Evolutionary conservation across 768 basidiomycete species (phyloP), one percentile per base, ranked within the genome.

Genomic region (Glaciozyma antarctica): DNA sequence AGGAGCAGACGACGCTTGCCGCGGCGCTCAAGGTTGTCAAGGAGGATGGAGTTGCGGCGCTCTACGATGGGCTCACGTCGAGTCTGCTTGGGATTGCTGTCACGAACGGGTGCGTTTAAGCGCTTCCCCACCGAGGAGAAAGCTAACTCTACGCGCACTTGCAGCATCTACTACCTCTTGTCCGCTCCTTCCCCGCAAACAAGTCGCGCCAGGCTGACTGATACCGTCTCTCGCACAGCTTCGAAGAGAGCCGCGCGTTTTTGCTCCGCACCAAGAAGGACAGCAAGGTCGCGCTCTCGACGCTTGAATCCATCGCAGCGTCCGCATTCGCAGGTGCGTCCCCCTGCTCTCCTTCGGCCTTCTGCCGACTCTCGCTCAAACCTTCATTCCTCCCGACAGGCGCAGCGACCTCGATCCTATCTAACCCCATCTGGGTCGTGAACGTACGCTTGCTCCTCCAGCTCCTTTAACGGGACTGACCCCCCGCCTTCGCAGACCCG

Each of bases 381-480:
- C 5, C n/a, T 22, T 52, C 51, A 5, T 10, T 7, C n/a, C 2
- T 12, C 22, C 30, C 17, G 7, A 43, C 61, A 90, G 93, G 92
- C 47, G 87, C 87, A 51, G 88, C 88, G 16, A 95, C 94, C 5
- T 88, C 90, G 5, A 77, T 94, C 68, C 81, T 89, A 68, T 88
- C 85, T 75, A 97, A 98, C 77, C 94, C 94, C 4, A 87, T 98
- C 66, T 99, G 95, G 95, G 91, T 95, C 56, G 81, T 98, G 26
- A 92, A 98, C 91, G 90, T 8, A 9, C 19, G 63, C 58, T 61
- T 48, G 32, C 28, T 60, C 52, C 41, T n/a, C 47, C 17, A 15
- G 53, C 49, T 45, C 1, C 53, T 19, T 22, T 64, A n/a, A 32
- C 68, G n/a, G 47, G 76, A 21, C 22, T 55, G 24, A 44, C 10